Base-by-base conservation (phyloP, 495 filamentous ascomycete species). In the Niebla homalea region DNA sequence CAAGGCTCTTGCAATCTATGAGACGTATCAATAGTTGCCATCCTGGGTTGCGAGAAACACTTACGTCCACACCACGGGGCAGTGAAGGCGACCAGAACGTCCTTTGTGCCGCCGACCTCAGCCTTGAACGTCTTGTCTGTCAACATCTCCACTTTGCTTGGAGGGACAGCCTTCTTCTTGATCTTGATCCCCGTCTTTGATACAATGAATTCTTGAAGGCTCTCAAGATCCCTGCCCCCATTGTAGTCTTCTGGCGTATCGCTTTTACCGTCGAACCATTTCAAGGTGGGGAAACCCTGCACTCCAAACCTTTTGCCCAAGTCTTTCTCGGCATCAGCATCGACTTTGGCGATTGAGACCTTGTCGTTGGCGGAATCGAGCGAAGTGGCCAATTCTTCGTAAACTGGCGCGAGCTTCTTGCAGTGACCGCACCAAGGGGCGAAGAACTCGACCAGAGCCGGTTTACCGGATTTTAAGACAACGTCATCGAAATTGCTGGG, bases 341-440 rank as follows among this genome's bases (percentile, higher is more conserved):
- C 88, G 60, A 98, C 92, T 72, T 97, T 97, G 56, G 79, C 92
- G 60, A 98, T 86, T 60, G 77, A 79, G 25, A 98, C 79, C 62
- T 90, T 87, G 66, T 93, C 81, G 56, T 82, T 78, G 55, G 80
- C 78, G 54, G 75, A 79, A 36, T 80, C 78, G 63, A 85, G 89
- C 46, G 69, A 70, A 32, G 74, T 65, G 46, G 80, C 90, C n/a
- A 98, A 79, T 66, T 98, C 85, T 65, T 98, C 92, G 66, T 92
- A 98, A 48, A 92, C 71, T 37, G 92, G 92, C 19, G 89, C 93
- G 10, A 98, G 84, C 53, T 69, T 95, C 74, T 97, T 97, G 85
- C 92, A 98, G 77, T 98, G 87, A 42, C 93, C 93, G 67, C 93
- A 98, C 92, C 92, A 98, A 50, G 92, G 92, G 43, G 92, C 92